phyloP scores from a whole-genome alignment of 768 basidiomycete species.

The Pisolithus orientalis region DNA sequence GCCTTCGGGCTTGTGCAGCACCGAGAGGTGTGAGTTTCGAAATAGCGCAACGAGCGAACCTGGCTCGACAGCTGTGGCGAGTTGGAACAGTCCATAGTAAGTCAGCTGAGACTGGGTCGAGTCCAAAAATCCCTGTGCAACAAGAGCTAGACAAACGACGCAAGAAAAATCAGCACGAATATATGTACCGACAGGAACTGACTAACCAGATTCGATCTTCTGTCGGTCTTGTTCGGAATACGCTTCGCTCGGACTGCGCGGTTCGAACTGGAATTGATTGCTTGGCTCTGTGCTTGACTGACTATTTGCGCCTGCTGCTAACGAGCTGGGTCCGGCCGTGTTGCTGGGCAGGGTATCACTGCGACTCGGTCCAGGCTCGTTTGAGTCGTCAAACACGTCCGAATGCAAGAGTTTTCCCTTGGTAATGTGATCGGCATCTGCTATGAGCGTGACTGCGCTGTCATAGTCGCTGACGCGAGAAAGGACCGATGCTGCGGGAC shows the following conservation, averaged over 20 bases:
- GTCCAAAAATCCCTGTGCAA: slow-evolving; percentile 63
- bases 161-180: not conserved
- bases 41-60: slow-evolving; percentile 80
- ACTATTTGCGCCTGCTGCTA: not conserved
- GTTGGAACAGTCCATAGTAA: slow-evolving; percentile 80
- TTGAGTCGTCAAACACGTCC: slow-evolving; percentile 20
- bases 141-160: slow-evolving; percentile 42
- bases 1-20: slow-evolving; percentile 59
- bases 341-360: not conserved
- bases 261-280: slow-evolving; percentile 1
- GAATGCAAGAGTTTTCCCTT: slow-evolving; percentile 52
- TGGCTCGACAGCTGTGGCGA: slow-evolving; percentile 43
- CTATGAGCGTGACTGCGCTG: slow-evolving; percentile 64
- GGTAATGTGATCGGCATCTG: slow-evolving; percentile 72
- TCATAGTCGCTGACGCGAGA: slow-evolving; percentile 62
- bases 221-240: slow-evolving; percentile 49
- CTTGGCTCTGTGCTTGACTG: slow-evolving; percentile 1
- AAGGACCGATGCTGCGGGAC: slow-evolving; percentile 51
- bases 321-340: slow-evolving; percentile 15
- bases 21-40: slow-evolving; percentile 85
- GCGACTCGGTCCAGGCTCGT: slow-evolving; percentile 13
- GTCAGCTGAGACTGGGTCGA: slow-evolving; percentile 76
- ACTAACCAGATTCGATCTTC: slow-evolving; percentile 68
- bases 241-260: slow-evolving; percentile 8
- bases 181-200: not conserved